Evolutionary conservation across 306 rosid species (phyloP).

Genomic region (Quercus ilex): DNA sequence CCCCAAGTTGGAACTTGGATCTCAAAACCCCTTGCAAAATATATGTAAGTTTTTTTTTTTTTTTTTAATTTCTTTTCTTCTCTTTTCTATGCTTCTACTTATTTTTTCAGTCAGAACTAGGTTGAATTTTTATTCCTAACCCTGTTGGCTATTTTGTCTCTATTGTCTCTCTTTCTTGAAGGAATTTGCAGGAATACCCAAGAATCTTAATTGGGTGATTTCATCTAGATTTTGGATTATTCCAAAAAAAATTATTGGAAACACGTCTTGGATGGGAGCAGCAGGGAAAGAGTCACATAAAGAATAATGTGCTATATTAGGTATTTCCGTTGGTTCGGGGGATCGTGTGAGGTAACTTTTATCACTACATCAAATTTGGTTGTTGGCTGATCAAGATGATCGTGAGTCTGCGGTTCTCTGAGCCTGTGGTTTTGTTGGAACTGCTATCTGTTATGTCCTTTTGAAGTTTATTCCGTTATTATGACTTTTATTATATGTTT

Average conservation of each 20-base stretch:
- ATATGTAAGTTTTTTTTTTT: conserved; percentile 12
- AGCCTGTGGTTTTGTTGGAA: background rate
- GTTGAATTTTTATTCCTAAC: background rate
- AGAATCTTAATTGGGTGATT: conserved; percentile 6
- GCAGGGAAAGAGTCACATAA: background rate
- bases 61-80: background rate
- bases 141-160: background rate
- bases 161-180: background rate
- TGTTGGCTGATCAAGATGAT: background rate
- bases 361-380: background rate
- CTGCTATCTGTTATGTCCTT: background rate
- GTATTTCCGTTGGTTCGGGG: background rate
- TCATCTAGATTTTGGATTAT: background rate
- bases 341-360: background rate
- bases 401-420: background rate
- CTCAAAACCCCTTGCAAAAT: conserved; percentile 6
- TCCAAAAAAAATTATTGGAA: too few relatives aligned
- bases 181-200: background rate
- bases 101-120: background rate
- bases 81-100: background rate
- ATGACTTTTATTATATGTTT: too few relatives aligned
- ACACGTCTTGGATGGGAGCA: background rate
- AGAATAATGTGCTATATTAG: background rate
- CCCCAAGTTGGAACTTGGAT: background rate
- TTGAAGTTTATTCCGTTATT: background rate